These are phyloP conservation scores for Tetraselmis chui DNA, from an alignment of 139 green algal genomes.

Conservation along the genomic window DNA sequence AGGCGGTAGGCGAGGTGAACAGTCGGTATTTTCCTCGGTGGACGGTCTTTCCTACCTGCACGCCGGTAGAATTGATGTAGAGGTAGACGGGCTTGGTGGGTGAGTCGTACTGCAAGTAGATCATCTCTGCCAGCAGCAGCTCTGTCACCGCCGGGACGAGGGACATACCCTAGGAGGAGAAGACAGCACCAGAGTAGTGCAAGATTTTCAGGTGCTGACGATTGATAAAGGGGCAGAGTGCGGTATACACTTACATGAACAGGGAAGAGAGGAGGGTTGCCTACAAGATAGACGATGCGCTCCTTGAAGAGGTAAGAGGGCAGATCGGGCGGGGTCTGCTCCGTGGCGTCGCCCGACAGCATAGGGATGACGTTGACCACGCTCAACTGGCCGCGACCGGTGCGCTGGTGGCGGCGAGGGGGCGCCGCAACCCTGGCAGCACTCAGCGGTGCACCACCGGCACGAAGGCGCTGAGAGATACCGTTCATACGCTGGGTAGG, in stretches of 20 bases:
- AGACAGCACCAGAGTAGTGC: not conserved
- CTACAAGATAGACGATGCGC: conserved; percentile 95
- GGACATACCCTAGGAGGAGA: conserved; percentile 66
- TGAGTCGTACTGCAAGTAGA: conserved; percentile 84
- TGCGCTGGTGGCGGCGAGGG: not conserved
- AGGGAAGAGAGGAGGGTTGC: conserved; percentile 10
- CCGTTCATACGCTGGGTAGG: not conserved
- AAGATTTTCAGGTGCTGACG: not conserved
- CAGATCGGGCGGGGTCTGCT: conserved; percentile 89
- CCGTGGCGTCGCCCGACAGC: conserved; percentile 61
- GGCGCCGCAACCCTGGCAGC: not conserved
- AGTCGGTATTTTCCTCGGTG: conserved; percentile 9
- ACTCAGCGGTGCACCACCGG: not conserved
- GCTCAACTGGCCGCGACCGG: not conserved
- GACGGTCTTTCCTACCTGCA: conserved; percentile 52
- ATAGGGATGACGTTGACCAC: conserved; percentile 48
- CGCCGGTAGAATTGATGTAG: conserved; percentile 99
- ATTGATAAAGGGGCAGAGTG: not conserved
- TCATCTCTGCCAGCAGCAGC: conserved; percentile 79
- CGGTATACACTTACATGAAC: not conserved
- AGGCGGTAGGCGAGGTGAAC: too few species aligned
- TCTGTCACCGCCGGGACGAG: conserved; percentile 85
- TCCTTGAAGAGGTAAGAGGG: conserved; percentile 97
- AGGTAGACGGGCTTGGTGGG: conserved; percentile 85
- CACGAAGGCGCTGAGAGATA: not conserved